A percentile compares a stretch with the other conserved stretches of the same genome.
Evolutionary conservation across 2,329 filamentous ascomycete species (phyloP).

Genomic region (Colletotrichum sp.): DNA sequence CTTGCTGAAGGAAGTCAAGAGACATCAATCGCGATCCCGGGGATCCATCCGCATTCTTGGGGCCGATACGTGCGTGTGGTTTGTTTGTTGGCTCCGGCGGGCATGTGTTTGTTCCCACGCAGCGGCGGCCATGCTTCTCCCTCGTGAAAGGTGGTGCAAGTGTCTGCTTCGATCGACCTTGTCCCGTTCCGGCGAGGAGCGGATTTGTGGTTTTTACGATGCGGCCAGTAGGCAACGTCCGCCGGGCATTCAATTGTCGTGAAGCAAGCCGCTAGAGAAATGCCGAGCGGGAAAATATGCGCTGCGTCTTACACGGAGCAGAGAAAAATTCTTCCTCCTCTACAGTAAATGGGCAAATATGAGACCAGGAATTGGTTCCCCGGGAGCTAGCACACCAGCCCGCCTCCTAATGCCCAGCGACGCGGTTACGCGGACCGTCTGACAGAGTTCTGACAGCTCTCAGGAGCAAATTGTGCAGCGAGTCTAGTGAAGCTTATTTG

Average conservation of each 20-base stretch:
- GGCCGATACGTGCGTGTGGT: not conserved
- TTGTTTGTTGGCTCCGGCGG: not conserved
- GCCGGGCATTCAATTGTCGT: not conserved
- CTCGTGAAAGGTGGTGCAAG: not conserved
- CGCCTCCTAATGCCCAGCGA: not conserved
- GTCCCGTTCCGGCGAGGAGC: constrained; percentile 1
- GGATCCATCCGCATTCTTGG: not conserved
- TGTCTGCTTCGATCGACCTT: not conserved
- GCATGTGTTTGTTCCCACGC: not conserved
- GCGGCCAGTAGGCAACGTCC: not conserved
- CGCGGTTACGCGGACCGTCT: not conserved
- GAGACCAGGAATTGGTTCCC: not conserved
- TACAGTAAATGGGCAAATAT: not conserved
- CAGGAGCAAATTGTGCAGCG: not conserved
- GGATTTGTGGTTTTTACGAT: not conserved
- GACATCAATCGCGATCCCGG: not conserved
- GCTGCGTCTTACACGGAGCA: not conserved
- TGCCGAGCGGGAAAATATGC: not conserved
- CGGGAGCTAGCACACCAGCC: not conserved
- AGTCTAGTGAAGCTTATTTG: not conserved
- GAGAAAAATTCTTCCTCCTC: too few species aligned
- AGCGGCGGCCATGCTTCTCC: not conserved
- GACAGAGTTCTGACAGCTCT: not conserved
- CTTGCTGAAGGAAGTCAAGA: not conserved
- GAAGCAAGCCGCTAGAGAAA: not conserved